Conservation (phyloP, 75 land plant genomes). For the Sequoiadendron giganteum region DNA sequence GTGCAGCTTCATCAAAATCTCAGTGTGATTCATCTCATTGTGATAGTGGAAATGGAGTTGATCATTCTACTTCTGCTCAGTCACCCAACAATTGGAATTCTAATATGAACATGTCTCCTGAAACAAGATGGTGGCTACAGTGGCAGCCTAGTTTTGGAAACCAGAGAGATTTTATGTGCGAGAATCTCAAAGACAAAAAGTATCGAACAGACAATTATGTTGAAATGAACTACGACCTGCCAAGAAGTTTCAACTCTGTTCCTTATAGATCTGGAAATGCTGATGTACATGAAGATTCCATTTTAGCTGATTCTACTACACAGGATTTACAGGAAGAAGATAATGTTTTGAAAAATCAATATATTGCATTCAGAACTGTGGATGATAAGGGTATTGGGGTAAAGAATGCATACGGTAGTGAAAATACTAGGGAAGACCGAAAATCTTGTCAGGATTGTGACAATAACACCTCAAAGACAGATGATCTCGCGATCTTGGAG, state of each 20-base stretch:
- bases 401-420: not conserved
- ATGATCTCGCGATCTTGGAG: not conserved
- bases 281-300: not conserved
- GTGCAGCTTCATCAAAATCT: conserved; percentile 36
- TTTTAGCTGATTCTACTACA: not conserved
- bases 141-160: conserved; percentile 44
- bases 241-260: not conserved
- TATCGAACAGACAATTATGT: conserved; percentile 9
- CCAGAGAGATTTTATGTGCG: conserved; percentile 39
- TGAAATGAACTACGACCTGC: conserved; percentile 2
- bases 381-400: not conserved
- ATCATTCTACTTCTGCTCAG: conserved; percentile 27
- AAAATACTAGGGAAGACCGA: not conserved
- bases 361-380: conserved; percentile 3
- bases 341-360: not conserved
- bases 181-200: conserved; percentile 27
- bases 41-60: conserved; percentile 25
- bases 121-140: conserved; percentile 73
- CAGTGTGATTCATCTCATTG: conserved; percentile 39
- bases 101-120: conserved; percentile 42
- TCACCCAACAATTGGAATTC: conserved; percentile 38
- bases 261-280: not conserved
- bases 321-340: not conserved
- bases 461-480: not conserved
- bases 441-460: not conserved